Evolutionary conservation across 1,284 basidiomycete genomes (phyloP).

Genomic region (Rhodotorula sp.): DNA sequence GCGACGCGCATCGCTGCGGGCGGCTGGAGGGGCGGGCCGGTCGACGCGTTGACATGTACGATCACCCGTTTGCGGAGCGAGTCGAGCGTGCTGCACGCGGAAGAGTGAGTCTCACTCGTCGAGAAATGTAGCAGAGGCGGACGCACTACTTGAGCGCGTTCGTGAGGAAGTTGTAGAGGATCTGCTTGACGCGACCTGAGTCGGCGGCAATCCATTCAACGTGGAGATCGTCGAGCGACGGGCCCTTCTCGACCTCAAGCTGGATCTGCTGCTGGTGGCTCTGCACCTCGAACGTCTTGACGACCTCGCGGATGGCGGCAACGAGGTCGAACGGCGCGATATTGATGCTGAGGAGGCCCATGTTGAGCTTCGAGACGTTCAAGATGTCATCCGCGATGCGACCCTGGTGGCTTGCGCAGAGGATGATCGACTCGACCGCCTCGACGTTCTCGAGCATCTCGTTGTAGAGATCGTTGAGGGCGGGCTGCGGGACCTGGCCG

Average conservation of each 20-base stretch:
- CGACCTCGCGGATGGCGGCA: conserved; percentile 31
- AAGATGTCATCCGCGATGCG: conserved; percentile 45
- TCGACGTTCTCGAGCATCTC: conserved; percentile 47
- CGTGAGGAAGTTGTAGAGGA: conserved; percentile 44
- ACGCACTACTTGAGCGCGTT: conserved; percentile 28
- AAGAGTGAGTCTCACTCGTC: conserved; percentile 12
- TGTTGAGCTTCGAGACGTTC: conserved; percentile 44
- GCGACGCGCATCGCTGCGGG: conserved; percentile 25
- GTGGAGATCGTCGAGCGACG: background rate
- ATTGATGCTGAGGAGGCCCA: conserved; percentile 40
- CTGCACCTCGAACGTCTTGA: conserved; percentile 41
- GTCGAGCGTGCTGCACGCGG: conserved; percentile 20
- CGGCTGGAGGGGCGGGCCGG: background rate
- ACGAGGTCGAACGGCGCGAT: conserved; percentile 34
- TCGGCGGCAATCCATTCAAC: conserved; percentile 37
- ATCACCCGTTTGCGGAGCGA: conserved; percentile 14
- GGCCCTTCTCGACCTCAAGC: conserved; percentile 4
- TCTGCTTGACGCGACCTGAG: conserved; percentile 41
- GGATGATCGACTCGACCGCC: conserved; percentile 45
- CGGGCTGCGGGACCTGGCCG: background rate
- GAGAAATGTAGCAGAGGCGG: too few relatives aligned
- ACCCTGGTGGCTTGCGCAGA: conserved; percentile 45
- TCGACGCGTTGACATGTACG: conserved; percentile 23
- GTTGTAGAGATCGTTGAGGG: conserved; percentile 25
- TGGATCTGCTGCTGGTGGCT: conserved; percentile 40